Evolutionary conservation across 805 yeast species (phyloP).

Genomic region (Schwanniomyces polymorphus): DNA sequence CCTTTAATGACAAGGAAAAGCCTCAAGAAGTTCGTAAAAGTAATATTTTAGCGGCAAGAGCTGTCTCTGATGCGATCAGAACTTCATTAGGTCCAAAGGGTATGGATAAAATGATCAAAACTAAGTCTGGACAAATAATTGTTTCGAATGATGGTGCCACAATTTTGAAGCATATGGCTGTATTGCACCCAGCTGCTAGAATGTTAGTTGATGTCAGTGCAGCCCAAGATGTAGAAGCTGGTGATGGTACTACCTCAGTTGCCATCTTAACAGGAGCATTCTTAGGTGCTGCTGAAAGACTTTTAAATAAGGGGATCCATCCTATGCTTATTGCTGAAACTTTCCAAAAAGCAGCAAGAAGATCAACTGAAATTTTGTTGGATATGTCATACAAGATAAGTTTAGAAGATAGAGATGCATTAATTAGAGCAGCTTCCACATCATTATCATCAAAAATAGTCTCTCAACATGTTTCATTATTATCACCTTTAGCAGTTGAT

Average conservation of each 20-base stretch:
- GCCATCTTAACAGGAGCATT: slow-evolving; percentile 94
- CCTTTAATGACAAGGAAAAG: slow-evolving; percentile 90
- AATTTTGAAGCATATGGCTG: slow-evolving; percentile 95
- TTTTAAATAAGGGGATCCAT: slow-evolving; percentile 87
- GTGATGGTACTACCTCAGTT: slow-evolving; percentile 98
- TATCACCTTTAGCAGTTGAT: slow-evolving; percentile 94
- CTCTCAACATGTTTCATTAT: slow-evolving; percentile 79
- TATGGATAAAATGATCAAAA: slow-evolving; percentile 98
- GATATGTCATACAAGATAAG: slow-evolving; percentile 84
- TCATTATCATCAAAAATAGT: slow-evolving; percentile 94
- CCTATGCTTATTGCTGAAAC: slow-evolving; percentile 94
- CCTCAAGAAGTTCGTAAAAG: slow-evolving; percentile 92
- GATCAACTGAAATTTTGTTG: slow-evolving; percentile 77
- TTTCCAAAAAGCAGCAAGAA: slow-evolving; percentile 82
- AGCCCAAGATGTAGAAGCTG: slow-evolving; percentile 99
- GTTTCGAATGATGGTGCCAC: slow-evolving; percentile 99
- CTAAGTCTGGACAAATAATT: slow-evolving; percentile 87
- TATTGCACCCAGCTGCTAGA: slow-evolving; percentile 96
- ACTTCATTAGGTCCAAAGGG: slow-evolving; percentile 98
- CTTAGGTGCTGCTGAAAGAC: slow-evolving; percentile 90
- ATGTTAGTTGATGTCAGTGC: slow-evolving; percentile 95
- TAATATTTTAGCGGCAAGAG: slow-evolving; percentile 88
- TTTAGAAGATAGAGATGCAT: slow-evolving; percentile 76
- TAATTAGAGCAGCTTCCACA: slow-evolving; percentile 90
- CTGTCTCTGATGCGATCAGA: slow-evolving; percentile 93